phyloP scores from a whole-genome alignment of 345 rosid genomes.

The Cochlearia excelsa region DNA sequence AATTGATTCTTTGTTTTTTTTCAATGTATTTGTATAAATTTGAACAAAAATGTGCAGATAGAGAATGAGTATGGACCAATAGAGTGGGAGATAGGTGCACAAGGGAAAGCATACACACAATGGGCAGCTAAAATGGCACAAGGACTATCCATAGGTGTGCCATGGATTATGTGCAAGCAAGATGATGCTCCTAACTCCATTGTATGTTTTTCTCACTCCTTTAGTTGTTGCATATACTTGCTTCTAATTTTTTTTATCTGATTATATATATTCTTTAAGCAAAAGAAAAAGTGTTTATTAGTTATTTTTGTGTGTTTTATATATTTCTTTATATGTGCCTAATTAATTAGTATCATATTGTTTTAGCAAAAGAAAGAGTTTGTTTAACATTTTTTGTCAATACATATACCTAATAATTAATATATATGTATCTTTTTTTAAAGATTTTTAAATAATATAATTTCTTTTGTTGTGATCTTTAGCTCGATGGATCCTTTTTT shows the following conservation, averaged over 20 bases:
- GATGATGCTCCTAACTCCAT: constrained; percentile 66
- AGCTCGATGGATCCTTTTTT: not conserved
- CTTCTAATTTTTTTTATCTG: not conserved
- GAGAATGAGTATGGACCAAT: constrained; percentile 67
- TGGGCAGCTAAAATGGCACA: constrained; percentile 70
- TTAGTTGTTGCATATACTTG: constrained; percentile 1
- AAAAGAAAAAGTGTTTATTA: constrained; percentile 1
- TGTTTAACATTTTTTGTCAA: not conserved
- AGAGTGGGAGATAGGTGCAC: constrained; percentile 49
- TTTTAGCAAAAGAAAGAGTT: constrained; percentile 2
- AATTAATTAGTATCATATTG: constrained; percentile 5
- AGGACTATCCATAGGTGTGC: constrained; percentile 58
- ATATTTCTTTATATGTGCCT: not conserved
- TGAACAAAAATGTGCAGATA: constrained; percentile 39
- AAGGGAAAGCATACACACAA: constrained; percentile 48
- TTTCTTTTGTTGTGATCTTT: constrained; percentile 10
- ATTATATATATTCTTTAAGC: constrained; percentile 17
- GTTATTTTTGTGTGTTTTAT: not conserved
- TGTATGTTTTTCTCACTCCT: constrained; percentile 36
- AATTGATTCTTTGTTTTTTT: too few species aligned
- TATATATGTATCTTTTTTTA: not conserved
- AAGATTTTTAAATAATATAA: not conserved
- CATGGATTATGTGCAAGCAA: constrained; percentile 76
- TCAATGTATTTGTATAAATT: too few species aligned
- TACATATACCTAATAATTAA: constrained; percentile 7